Base-by-base conservation (phyloP, 306 rosid species). In the Cucurbita ficifolia region DNA sequence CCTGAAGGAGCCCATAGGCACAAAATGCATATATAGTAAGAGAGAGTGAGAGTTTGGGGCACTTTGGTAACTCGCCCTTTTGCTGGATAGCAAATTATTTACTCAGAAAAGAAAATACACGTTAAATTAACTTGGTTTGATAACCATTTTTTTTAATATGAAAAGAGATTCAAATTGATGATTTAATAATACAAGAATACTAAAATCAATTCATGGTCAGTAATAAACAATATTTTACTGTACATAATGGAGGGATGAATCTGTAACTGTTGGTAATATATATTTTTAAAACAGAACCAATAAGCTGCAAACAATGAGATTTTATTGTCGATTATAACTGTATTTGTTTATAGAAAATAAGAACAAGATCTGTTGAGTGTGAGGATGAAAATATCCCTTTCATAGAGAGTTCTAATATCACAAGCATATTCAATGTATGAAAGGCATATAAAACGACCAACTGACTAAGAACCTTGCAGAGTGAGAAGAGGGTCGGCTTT, bases 371-470 rank as follows among this genome's bases (percentile, higher is more conserved):
- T 17, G 14, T 79, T 71, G 85, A 78, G 88, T 80, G 79, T 70
- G 65, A 55, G 42, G 57, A 75, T 13, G 76, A 76, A 52, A 57
- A 64, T 17, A 68, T 74, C 83, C 75, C 85, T 70, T 75, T 78
- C 36, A 24, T 43, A 19, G 62, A 78, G 75, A 79, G 81, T 75
- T 64, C 10, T 40, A 42, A 18, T 29, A 64, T 40, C 75, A 74
- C 46, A 80, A 67, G 75, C 73, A 75, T 72, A 63, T 76, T 78
- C 70, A 71, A 40, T 81, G 81, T 70, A 78, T 74, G 84, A 79
- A 77, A 83, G 79, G 77, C 77, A 76, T 76, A 62, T 73, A 50
- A 81, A 74, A 80, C 85, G 73, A 67, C 78, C 74, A 70, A 76
- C 40, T 83, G 76, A 81, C 76, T 83, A 79, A 48, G 69, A 51